Evolutionary conservation across 768 basidiomycete genomes (phyloP), one percentile per base, ranked within the genome.

Genomic region (Dictyophora rubrovolvata): DNA sequence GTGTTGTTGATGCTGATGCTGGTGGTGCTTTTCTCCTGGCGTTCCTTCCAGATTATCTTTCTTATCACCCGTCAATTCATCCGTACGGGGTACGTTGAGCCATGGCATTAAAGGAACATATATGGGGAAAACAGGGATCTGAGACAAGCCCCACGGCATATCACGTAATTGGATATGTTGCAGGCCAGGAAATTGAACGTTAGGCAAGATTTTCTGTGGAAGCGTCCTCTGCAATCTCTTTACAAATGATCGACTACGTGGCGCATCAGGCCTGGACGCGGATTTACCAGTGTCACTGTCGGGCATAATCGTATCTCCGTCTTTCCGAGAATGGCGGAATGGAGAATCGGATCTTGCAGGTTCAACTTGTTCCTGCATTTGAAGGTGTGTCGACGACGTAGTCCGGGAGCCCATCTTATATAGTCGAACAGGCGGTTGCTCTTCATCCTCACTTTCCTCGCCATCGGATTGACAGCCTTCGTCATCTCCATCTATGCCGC

Each of bases 51-150:
- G 54, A 33, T 65, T 69, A n/a, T 79, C 74, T 35, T 69, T 72
- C 56, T 72, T 72, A 8, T 74, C 81, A 55, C 82, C 79, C 58
- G 85, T 73, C 69, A 89, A 81, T 17, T 83, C 55, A 20, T 35
- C 49, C n/a, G 53, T 18, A 20, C 50, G 42, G 12, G 51, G 57
- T 11, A 59, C 50, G n/a, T 20, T 33, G 21, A 51, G 50, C 57
- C 48, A 59, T 1, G 82, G 77, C 82, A 79, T 70, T 9, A 42
- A 42, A 3, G 89, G 87, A 16, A 90, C 82, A 60, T 84, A 79
- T 21, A 90, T 79, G 17, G 89, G 88, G 78, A 92, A 90, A 12
- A 87, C 86, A 1, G 85, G 85, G 59, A 87, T 76, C 61, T 86
- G 85, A 5, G 84, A 83, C 16, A 86, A 67, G 23, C 78, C 55